Evolutionary conservation across 345 rosid genomes (phyloP).

Genomic region (Limnanthes douglasii): DNA sequence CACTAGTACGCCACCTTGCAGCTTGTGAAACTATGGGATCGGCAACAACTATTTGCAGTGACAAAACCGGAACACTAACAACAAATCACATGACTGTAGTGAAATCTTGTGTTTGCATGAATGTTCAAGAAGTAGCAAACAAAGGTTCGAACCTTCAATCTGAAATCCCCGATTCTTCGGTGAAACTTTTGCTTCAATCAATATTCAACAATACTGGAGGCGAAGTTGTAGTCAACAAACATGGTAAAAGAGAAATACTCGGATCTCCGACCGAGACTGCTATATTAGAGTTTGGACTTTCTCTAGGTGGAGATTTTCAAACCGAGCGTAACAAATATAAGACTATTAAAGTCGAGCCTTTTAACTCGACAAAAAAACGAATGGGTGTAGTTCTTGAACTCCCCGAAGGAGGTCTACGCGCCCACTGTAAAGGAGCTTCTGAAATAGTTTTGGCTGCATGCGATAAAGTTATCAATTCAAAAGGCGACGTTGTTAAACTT

Average conservation of each 20-base stretch:
- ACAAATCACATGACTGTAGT: slow-evolving; percentile 89
- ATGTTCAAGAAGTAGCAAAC: slow-evolving; percentile 28
- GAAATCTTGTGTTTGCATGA: slow-evolving; percentile 76
- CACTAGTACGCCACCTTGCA: slow-evolving; percentile 83
- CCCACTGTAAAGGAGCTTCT: slow-evolving; percentile 85
- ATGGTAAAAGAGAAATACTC: slow-evolving; percentile 53
- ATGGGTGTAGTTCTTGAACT: slow-evolving; percentile 74
- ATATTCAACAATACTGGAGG: slow-evolving; percentile 86
- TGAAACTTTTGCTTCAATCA: slow-evolving; percentile 53
- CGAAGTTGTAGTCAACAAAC: slow-evolving; percentile 58
- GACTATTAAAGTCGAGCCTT: slow-evolving; percentile 73
- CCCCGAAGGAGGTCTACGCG: slow-evolving; percentile 52
- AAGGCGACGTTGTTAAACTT: slow-evolving; percentile 60
- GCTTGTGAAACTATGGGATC: slow-evolving; percentile 99
- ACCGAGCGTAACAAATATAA: slow-evolving; percentile 38
- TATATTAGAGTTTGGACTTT: slow-evolving; percentile 58
- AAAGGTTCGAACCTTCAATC: slow-evolving; percentile 34
- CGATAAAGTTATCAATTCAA: slow-evolving; percentile 50
- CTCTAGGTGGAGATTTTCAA: slow-evolving; percentile 72
- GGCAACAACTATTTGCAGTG: slow-evolving; percentile 87
- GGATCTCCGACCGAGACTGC: slow-evolving; percentile 94
- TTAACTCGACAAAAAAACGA: slow-evolving; percentile 85
- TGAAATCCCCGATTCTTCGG: slow-evolving; percentile 39
- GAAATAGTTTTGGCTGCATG: slow-evolving; percentile 82
- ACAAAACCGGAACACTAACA: slow-evolving; percentile 88